These are phyloP conservation scores for Apiospora sp. DNA, from an alignment of 2,329 filamentous ascomycete species.

Conservation along the genomic window DNA sequence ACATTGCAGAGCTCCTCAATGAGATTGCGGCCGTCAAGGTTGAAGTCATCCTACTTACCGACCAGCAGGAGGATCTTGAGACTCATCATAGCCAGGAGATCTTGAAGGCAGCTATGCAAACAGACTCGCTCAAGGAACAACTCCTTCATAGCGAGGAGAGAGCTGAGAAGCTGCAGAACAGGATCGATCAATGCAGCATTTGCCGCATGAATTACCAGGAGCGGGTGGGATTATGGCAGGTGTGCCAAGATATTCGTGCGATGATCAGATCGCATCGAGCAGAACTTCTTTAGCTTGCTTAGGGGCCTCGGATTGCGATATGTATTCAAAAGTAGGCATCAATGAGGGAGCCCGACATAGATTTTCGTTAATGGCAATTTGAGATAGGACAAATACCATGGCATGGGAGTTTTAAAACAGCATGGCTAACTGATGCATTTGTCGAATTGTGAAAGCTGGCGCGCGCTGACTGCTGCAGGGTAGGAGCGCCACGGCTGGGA, in stretches of 20 bases:
- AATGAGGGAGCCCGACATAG: neutral
- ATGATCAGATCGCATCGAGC: neutral
- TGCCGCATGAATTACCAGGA: neutral
- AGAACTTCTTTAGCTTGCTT: neutral
- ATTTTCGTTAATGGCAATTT: neutral
- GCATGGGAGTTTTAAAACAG: neutral
- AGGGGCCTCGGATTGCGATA: neutral
- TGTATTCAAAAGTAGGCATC: neutral
- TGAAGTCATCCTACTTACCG: neutral
- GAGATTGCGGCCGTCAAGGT: neutral
- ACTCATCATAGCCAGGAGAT: neutral
- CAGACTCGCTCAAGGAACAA: neutral
- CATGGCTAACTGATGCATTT: neutral
- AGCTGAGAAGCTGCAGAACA: neutral
- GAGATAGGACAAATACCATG: neutral
- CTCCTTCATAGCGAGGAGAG: neutral
- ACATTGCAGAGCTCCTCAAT: neutral
- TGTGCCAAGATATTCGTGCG: neutral
- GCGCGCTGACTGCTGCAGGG: neutral
- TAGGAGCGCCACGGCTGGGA: neutral
- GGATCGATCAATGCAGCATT: neutral
- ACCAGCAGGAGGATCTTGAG: neutral
- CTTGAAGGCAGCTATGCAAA: neutral
- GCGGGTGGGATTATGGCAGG: neutral
- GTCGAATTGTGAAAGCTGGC: neutral